Evolutionary conservation across 352 stramenopile genomes (phyloP), one percentile per base, ranked within the genome.

Genomic region (Plasmopara halstedii): DNA sequence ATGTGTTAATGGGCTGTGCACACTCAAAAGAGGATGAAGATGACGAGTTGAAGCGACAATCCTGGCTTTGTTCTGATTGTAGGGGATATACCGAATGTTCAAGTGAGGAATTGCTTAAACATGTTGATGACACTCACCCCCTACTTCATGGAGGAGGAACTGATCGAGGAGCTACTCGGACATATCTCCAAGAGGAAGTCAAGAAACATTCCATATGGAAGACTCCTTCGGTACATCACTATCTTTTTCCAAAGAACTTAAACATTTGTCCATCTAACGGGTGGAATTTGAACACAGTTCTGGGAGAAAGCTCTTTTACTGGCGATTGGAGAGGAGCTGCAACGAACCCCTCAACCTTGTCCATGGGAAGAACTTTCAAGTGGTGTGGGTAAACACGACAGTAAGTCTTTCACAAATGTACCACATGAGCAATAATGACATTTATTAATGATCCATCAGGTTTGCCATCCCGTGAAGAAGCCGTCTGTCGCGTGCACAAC

Each of bases 151-250:
- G 52, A 9, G 62, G 49, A 48, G 56, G 56, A 6, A 50, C 74
- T 21, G 65, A 60, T 8, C 70, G 77, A 5, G 77, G 77, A 11
- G 65, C 67, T 2, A 63, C 67, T 21, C 73, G 81, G 13, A 83
- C 70, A 14, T 93, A 93, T 34, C 40, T 90, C 6, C 81, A 93
- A 46, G 74, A 85, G 52, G 61, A 89, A 49, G 70, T 90, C n/a
- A 93, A 90, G 52, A 79, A 79, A 22, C 81, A 93, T 50, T 47
- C 58, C 14, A 89, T 93, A 58, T 93, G 81, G 81, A 88, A 86
- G 46, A 85, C 79, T 26, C 78, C 81, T 1, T 70, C 74, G 40
- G 73, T 82, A 27, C 64, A 6, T 36, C 17, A 10, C 25, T 4
- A 2, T 29, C 25, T 27, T 29, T 10, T 29, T 29, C 11, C 6